A percentile compares a stretch with the other conserved stretches of the same genome.
Conservation (phyloP, 2,329 filamentous ascomycete genomes). For the Clonostachys byssicola region DNA sequence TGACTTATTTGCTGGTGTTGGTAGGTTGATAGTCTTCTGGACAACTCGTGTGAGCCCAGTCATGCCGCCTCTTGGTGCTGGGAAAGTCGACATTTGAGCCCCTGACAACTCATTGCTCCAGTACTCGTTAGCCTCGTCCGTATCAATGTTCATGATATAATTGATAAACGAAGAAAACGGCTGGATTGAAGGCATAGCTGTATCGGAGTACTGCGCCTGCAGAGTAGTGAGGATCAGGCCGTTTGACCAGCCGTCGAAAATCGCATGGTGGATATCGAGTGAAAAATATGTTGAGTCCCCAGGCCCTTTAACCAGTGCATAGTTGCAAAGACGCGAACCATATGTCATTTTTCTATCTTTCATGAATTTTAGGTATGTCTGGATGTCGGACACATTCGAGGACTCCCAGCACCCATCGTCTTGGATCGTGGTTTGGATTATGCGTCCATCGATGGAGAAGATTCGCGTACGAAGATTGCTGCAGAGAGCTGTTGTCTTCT, state of each 20-base stretch:
- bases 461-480: conserved; percentile 10
- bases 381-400: too few relatives aligned
- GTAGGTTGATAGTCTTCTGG: not conserved
- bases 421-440: conserved; percentile 1
- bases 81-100: not conserved
- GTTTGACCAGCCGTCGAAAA: conserved; percentile 10
- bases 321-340: not conserved
- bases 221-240: conserved; percentile 3
- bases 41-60: not conserved
- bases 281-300: conserved; percentile 4
- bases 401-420: not conserved
- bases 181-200: not conserved
- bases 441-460: conserved; percentile 4
- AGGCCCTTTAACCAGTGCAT: not conserved
- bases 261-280: conserved; percentile 9
- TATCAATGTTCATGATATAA: conserved; percentile 3
- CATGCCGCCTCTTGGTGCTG: not conserved
- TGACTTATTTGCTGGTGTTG: not conserved
- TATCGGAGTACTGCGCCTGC: not conserved
- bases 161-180: conserved; percentile 2
- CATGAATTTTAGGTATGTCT: too few relatives aligned
- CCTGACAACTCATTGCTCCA: conserved; percentile 4
- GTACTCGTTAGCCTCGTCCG: conserved; percentile 1
- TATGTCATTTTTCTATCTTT: not conserved
- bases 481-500: conserved; percentile 1